phyloP scores from a whole-genome alignment of 139 green algal species.

The Chlamydomonas eustigma region DNA sequence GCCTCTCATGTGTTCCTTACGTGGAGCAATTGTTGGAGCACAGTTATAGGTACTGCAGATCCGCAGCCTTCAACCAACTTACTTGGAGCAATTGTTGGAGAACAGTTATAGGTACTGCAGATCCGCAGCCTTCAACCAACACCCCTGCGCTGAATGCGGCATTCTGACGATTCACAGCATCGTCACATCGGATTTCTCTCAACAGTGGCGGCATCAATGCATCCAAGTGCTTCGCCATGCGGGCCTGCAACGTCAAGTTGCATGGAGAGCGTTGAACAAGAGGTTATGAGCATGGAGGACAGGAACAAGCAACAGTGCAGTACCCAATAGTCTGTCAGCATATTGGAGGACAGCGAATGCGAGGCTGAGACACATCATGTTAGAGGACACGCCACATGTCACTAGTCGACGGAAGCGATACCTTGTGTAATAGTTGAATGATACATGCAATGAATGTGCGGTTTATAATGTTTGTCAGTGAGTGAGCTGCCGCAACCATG shows the following conservation, averaged over 20 bases:
- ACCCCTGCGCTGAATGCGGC: conserved; percentile 58
- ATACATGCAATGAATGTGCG: no score
- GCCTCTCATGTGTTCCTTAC: conserved; percentile 8
- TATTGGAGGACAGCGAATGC: no score
- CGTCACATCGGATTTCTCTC: conserved; percentile 53
- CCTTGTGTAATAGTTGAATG: background rate
- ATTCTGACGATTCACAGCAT: conserved; percentile 66
- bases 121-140: conserved; percentile 40
- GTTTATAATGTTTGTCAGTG: no score
- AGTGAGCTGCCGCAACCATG: no score
- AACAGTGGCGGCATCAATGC: conserved; percentile 47
- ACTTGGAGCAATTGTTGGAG: conserved; percentile 50
- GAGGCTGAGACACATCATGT: no score
- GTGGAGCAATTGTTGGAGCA: conserved; percentile 47
- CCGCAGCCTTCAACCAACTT: conserved; percentile 26
- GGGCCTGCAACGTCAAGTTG: conserved; percentile 5
- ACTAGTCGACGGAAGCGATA: background rate
- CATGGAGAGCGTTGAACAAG: background rate
- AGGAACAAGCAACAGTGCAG: background rate
- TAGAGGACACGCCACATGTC: no score
- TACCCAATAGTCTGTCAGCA: no score
- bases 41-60: background rate
- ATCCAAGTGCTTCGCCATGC: conserved; percentile 17
- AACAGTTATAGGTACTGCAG: background rate
- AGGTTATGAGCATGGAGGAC: background rate